A percentile compares a stretch with the other conserved stretches of the same genome.
Evolutionary conservation across 1,284 basidiomycete species (phyloP).

Genomic region (Xerocomus minutiporus): DNA sequence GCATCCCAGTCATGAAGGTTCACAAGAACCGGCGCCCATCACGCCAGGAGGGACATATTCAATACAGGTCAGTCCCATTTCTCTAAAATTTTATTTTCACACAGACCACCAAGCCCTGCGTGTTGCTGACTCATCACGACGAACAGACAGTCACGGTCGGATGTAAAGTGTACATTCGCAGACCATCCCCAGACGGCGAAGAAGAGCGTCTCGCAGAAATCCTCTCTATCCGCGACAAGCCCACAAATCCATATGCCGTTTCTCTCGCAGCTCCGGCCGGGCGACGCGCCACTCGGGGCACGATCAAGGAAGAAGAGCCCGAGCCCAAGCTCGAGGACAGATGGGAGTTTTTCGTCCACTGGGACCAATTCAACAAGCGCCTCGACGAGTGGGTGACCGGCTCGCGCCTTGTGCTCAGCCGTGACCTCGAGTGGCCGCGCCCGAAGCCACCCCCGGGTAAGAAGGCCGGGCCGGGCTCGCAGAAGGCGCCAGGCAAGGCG

Average conservation of each 20-base stretch:
- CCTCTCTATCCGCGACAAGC: conserved; percentile 85
- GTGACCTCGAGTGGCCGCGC: conserved; percentile 95
- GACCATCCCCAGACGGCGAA: conserved; percentile 67
- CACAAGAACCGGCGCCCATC: conserved; percentile 57
- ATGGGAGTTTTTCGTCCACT: conserved; percentile 94
- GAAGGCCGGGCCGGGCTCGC: conserved; percentile 44
- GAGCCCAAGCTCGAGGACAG: conserved; percentile 66
- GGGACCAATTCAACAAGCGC: conserved; percentile 97
- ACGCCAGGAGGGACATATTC: conserved; percentile 71
- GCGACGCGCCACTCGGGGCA: conserved; percentile 38
- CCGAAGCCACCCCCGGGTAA: conserved; percentile 65
- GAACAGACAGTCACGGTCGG: conserved; percentile 81
- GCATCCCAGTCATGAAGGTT: conserved; percentile 38
- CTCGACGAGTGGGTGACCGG: conserved; percentile 98
- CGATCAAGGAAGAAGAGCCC: conserved; percentile 42
- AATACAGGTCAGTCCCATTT: conserved; percentile 54
- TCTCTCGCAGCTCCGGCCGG: conserved; percentile 1
- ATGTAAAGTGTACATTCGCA: conserved; percentile 88
- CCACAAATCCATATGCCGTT: conserved; percentile 55
- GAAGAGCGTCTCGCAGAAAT: conserved; percentile 93
- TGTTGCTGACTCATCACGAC: conserved; percentile 30
- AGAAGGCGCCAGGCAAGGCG: conserved; percentile 60
- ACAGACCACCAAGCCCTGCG: neutral
- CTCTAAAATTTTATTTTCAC: conserved; percentile 12
- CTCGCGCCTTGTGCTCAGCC: conserved; percentile 75